Conservation (phyloP, 768 basidiomycete genomes). For the Lactarius hengduanensis region DNA sequence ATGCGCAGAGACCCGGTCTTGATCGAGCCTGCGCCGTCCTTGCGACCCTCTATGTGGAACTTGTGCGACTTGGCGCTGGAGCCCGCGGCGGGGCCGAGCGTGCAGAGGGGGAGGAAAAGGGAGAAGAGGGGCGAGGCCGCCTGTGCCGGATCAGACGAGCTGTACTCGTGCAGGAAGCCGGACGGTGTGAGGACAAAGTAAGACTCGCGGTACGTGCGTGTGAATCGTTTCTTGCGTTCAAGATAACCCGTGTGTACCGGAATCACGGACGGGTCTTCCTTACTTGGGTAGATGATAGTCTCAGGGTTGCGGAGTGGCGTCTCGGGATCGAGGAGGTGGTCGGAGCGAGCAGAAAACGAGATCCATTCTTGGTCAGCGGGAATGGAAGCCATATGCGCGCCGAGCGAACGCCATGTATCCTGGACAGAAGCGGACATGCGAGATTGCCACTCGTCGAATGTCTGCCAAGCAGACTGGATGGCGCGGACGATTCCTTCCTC, state of each 20-base stretch:
- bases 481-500: conserved; percentile 95
- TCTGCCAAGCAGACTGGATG: conserved; percentile 95
- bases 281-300: conserved; percentile 81
- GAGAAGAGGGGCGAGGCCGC: conserved; percentile 69
- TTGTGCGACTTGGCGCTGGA: conserved; percentile 76
- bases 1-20: conserved; percentile 53
- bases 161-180: conserved; percentile 93
- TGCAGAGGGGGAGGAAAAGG: conserved; percentile 92
- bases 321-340: conserved; percentile 95
- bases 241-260: conserved; percentile 87
- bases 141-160: conserved; percentile 67
- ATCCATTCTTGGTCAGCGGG: conserved; percentile 94
- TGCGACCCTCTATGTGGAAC: conserved; percentile 94
- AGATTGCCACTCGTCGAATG: conserved; percentile 91
- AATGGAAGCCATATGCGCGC: conserved; percentile 71
- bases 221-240: conserved; percentile 96
- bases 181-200: conserved; percentile 94
- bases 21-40: conserved; percentile 71
- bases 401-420: conserved; percentile 70
- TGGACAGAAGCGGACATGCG: conserved; percentile 74
- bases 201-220: conserved; percentile 76
- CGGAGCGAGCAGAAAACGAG: conserved; percentile 86
- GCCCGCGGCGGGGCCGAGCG: conserved; percentile 85
- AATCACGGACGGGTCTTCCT: conserved; percentile 82
- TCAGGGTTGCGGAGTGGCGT: conserved; percentile 84